Evolutionary conservation across 2,329 filamentous ascomycete genomes (phyloP).

Genomic region (Hypomyces rosellus): DNA sequence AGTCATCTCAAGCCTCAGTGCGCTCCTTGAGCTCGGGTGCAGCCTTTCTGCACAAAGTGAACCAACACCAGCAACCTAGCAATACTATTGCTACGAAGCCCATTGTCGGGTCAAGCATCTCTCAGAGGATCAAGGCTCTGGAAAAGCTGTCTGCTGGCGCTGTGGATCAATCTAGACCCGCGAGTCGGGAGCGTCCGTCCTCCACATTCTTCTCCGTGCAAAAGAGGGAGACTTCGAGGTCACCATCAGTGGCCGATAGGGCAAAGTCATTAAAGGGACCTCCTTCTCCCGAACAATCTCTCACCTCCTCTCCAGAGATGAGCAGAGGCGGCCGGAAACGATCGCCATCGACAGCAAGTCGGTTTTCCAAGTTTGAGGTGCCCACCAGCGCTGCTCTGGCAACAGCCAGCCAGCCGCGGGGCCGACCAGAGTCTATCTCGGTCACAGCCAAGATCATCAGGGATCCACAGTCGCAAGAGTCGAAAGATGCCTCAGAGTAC

Average conservation of each 20-base stretch:
- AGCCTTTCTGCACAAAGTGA: constrained; percentile 48
- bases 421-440: constrained; percentile 69
- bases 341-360: constrained; percentile 49
- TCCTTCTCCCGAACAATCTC: constrained; percentile 33
- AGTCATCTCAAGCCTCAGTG: constrained; percentile 39
- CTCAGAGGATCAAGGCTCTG: constrained; percentile 87
- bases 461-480: constrained; percentile 44
- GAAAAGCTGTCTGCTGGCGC: constrained; percentile 61
- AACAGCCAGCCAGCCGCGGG: constrained; percentile 31
- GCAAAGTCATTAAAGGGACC: constrained; percentile 31
- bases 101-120: constrained; percentile 84
- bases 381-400: constrained; percentile 18
- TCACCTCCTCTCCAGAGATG: constrained; percentile 41
- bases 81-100: constrained; percentile 54
- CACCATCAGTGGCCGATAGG: constrained; percentile 41
- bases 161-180: constrained; percentile 19
- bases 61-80: constrained; percentile 43
- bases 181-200: constrained; percentile 36
- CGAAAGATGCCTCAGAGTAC: constrained; percentile 38
- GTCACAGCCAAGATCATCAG: constrained; percentile 81
- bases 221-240: constrained; percentile 40
- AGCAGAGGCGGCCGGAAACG: constrained; percentile 31
- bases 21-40: constrained; percentile 53
- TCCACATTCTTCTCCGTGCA: constrained; percentile 56
- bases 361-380: constrained; percentile 50